These are phyloP conservation scores for Hemerocallis citrina DNA, from an alignment of 106 monocot species.

Conservation along the genomic window DNA sequence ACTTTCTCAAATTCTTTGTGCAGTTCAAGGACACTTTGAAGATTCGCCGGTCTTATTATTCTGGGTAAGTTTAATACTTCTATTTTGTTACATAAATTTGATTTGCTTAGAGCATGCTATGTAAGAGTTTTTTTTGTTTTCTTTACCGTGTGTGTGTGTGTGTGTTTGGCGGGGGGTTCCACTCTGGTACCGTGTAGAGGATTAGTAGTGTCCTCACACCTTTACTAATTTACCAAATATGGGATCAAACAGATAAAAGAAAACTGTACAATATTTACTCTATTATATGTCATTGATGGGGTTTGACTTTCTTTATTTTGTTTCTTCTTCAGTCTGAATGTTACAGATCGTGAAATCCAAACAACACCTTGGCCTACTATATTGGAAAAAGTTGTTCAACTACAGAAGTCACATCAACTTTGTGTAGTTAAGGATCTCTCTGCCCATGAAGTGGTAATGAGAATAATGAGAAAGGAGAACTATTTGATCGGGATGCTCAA, in stretches of 20 bases:
- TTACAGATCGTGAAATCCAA: conserved; percentile 85
- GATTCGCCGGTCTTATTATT: conserved; percentile 66
- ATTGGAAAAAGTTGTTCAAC: conserved; percentile 72
- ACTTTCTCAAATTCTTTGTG: conserved; percentile 83
- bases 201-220: too few relatives aligned
- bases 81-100: neutral
- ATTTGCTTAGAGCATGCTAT: neutral
- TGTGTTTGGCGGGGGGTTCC: too few relatives aligned
- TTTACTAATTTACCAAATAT: too few relatives aligned
- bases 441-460: conserved; percentile 87
- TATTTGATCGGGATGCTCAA: conserved; percentile 98
- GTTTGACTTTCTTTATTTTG: conserved; percentile 9
- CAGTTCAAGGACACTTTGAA: conserved; percentile 74
- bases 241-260: too few relatives aligned
- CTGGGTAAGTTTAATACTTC: conserved; percentile 36
- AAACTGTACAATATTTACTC: too few relatives aligned
- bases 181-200: too few relatives aligned
- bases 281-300: neutral
- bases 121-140: neutral
- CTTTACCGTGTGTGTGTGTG: neutral
- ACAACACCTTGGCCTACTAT: conserved; percentile 79
- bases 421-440: conserved; percentile 94
- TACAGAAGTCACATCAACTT: conserved; percentile 67
- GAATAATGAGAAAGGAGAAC: conserved; percentile 99
- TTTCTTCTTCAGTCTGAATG: conserved; percentile 51